Percentiles rank a stretch among this genome's conserved stretches.
Conservation (phyloP, 805 yeast species). For the Pichia scutulata region DNA sequence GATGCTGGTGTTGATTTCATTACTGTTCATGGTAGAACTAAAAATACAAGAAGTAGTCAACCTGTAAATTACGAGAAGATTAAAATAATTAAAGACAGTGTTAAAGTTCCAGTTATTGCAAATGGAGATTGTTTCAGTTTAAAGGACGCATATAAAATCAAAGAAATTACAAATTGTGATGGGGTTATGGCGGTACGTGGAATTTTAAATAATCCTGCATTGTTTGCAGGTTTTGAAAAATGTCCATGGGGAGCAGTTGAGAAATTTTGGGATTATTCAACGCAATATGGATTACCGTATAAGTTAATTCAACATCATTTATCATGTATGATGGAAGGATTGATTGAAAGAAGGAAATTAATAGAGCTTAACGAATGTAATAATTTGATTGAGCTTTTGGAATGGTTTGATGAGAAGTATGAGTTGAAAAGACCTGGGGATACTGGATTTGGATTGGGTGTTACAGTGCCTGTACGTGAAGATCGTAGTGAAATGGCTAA, state of each 20-base stretch:
- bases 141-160: conserved; percentile 57
- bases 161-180: conserved; percentile 63
- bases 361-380: conserved; percentile 58
- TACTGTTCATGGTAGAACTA: conserved; percentile 90
- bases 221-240: conserved; percentile 63
- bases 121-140: conserved; percentile 87
- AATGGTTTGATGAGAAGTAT: conserved; percentile 75
- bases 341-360: conserved; percentile 37
- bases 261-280: conserved; percentile 67
- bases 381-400: conserved; percentile 56
- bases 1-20: conserved; percentile 88
- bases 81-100: conserved; percentile 48
- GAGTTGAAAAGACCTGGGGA: conserved; percentile 61
- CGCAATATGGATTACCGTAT: conserved; percentile 79
- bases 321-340: conserved; percentile 72
- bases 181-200: conserved; percentile 98
- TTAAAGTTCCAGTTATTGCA: conserved; percentile 78
- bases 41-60: conserved; percentile 72
- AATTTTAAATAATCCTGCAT: conserved; percentile 73
- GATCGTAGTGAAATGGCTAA: conserved; percentile 8
- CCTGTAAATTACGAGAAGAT: conserved; percentile 86
- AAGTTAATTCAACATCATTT: conserved; percentile 82
- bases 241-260: conserved; percentile 94
- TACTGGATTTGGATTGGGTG: conserved; percentile 51
- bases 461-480: conserved; percentile 19